phyloP scores from a whole-genome alignment of 352 stramenopile genomes.

The Phytophthora pseudosyringae region DNA sequence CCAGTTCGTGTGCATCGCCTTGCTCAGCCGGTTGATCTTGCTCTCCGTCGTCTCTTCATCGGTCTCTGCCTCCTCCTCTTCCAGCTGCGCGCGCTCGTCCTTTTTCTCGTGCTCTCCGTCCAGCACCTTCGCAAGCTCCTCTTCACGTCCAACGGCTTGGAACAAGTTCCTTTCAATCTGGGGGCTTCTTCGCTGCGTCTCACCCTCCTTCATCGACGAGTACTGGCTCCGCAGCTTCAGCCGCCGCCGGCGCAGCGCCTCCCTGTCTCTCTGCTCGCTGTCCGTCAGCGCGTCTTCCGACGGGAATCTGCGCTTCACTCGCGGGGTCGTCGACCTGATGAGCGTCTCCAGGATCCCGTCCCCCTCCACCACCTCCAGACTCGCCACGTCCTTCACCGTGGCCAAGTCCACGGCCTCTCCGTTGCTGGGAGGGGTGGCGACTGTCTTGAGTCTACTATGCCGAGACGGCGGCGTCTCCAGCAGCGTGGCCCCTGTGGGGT shows the following conservation, averaged over 20 bases:
- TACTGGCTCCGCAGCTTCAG: slow-evolving; percentile 48
- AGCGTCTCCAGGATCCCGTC: slow-evolving; percentile 63
- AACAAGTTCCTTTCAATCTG: slow-evolving; percentile 16
- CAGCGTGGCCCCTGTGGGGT: slow-evolving; percentile 5
- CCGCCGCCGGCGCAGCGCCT: slow-evolving; percentile 52
- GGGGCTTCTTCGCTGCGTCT: slow-evolving; percentile 1
- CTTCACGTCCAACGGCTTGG: background rate
- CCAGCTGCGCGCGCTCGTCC: slow-evolving; percentile 26
- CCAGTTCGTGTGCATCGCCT: slow-evolving; percentile 51
- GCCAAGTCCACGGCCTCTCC: slow-evolving; percentile 59
- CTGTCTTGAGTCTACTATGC: background rate
- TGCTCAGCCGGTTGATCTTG: slow-evolving; percentile 38
- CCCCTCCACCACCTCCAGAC: slow-evolving; percentile 71
- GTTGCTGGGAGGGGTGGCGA: background rate
- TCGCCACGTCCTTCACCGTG: slow-evolving; percentile 38
- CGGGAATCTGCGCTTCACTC: slow-evolving; percentile 53
- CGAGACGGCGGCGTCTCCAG: slow-evolving; percentile 18
- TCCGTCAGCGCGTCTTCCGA: slow-evolving; percentile 49
- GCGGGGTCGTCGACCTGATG: slow-evolving; percentile 48
- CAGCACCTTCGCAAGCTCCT: slow-evolving; percentile 6
- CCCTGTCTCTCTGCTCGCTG: slow-evolving; percentile 60
- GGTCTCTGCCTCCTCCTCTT: slow-evolving; percentile 48
- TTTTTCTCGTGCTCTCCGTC: slow-evolving; percentile 9
- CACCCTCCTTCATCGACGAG: slow-evolving; percentile 35
- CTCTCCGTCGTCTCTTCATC: slow-evolving; percentile 61